Conservation (phyloP, 2,329 filamentous ascomycete genomes). For the Lizonia empirigonia region DNA sequence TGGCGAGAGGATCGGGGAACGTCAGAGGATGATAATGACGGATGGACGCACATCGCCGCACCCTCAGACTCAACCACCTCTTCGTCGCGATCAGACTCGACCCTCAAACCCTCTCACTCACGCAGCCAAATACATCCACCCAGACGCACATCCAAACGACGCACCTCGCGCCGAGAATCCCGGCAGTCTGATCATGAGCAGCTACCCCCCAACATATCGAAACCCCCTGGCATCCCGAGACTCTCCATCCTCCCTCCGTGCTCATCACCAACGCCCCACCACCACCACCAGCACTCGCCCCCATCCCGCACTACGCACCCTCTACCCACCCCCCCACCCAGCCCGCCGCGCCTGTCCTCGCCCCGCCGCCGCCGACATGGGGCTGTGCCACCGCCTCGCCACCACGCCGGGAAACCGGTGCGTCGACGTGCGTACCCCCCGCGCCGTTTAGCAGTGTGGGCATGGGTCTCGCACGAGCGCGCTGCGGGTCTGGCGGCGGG, state of each 20-base stretch:
- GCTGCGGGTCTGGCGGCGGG: background rate
- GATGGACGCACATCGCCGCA: slow-evolving; percentile 9
- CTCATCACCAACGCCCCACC: slow-evolving; percentile 16
- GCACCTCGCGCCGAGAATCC: background rate
- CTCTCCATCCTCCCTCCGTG: background rate
- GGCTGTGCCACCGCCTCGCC: slow-evolving; percentile 3
- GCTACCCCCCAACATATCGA: background rate
- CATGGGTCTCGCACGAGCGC: background rate
- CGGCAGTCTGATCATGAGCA: slow-evolving; percentile 1
- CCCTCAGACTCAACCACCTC: slow-evolving; percentile 16
- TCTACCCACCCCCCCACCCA: background rate
- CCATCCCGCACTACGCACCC: too few species aligned
- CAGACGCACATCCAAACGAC: background rate
- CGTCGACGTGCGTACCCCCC: slow-evolving; percentile 3
- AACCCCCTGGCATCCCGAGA: background rate
- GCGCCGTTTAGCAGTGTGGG: slow-evolving; percentile 12
- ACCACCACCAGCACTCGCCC: background rate
- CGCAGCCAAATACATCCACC: slow-evolving; percentile 5
- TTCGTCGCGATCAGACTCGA: slow-evolving; percentile 17
- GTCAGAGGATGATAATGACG: slow-evolving; percentile 17
- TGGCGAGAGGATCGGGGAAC: background rate
- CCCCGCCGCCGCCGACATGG: slow-evolving; percentile 13
- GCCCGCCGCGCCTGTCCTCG: background rate
- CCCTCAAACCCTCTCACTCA: slow-evolving; percentile 17
- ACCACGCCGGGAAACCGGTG: slow-evolving; percentile 2